Evolutionary conservation across 441 rosid genomes (phyloP).

Genomic region (Brassica hybrid): DNA sequence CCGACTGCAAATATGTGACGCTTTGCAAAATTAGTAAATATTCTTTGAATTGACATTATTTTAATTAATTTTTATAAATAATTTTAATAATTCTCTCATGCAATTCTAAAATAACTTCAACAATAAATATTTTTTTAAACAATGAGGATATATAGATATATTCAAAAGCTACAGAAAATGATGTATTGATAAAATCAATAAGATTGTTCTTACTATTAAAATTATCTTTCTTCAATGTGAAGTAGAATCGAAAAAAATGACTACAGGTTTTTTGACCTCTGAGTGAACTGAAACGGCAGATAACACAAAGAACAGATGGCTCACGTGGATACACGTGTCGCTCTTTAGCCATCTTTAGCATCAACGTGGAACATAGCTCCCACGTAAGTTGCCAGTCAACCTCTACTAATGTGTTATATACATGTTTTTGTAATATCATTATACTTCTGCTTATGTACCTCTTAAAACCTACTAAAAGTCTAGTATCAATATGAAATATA

Average conservation of each 20-base stretch:
- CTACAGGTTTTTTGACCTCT: slow-evolving; percentile 16
- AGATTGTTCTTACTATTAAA: neutral
- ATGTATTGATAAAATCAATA: slow-evolving; percentile 17
- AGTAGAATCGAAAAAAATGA: slow-evolving; percentile 15
- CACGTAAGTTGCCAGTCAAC: slow-evolving; percentile 34
- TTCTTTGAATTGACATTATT: neutral
- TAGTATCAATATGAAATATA: too few species aligned
- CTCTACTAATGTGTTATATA: neutral
- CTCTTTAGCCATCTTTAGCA: slow-evolving; percentile 25
- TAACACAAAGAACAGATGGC: slow-evolving; percentile 18
- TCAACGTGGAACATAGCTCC: slow-evolving; percentile 40
- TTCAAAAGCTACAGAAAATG: slow-evolving; percentile 27
- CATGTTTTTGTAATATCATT: too few species aligned
- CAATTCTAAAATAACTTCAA: neutral
- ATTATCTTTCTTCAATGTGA: slow-evolving; percentile 28
- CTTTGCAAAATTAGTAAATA: slow-evolving; percentile 35
- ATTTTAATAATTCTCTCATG: neutral
- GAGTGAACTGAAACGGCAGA: slow-evolving; percentile 33
- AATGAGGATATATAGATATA: neutral
- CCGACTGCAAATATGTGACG: slow-evolving; percentile 37
- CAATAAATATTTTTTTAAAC: neutral
- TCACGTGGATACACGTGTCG: slow-evolving; percentile 26
- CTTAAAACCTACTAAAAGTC: too few species aligned
- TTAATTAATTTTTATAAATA: neutral
- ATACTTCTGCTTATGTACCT: too few species aligned